A percentile compares a stretch with the other conserved stretches of the same genome.
phyloP scores from a whole-genome alignment of 768 basidiomycete genomes.

The Boletus pseudo-olivaceus region DNA sequence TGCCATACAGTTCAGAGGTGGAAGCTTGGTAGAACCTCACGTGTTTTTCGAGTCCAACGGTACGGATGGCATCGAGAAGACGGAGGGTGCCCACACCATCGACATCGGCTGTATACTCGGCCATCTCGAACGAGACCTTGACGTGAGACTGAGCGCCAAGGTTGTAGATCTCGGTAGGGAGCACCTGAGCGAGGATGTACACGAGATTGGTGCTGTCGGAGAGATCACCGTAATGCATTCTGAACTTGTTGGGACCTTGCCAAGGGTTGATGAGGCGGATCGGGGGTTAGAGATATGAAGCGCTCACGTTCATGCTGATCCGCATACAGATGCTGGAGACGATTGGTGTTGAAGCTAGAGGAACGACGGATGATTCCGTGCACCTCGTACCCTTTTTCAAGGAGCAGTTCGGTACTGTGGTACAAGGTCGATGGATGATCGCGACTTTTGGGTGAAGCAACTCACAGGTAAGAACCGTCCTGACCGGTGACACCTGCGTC shows the following conservation, averaged over 20 bases:
- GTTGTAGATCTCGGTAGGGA: constrained; percentile 96
- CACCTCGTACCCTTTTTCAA: constrained; percentile 87
- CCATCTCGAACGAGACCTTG: constrained; percentile 99
- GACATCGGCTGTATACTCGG: constrained; percentile 97
- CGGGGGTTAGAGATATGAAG: background rate
- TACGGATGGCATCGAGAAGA: constrained; percentile 92
- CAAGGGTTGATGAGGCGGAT: constrained; percentile 3
- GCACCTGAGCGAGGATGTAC: constrained; percentile 91
- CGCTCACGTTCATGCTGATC: constrained; percentile 87
- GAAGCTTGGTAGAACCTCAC: constrained; percentile 97
- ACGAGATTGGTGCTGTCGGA: constrained; percentile 97
- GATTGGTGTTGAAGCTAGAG: constrained; percentile 96
- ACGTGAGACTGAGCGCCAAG: constrained; percentile 97
- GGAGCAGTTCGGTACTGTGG: constrained; percentile 72
- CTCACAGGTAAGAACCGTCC: constrained; percentile 93
- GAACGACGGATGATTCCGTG: constrained; percentile 96
- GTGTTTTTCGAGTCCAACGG: constrained; percentile 90
- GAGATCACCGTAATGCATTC: constrained; percentile 88
- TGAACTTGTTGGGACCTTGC: constrained; percentile 70
- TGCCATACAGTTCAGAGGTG: constrained; percentile 95
- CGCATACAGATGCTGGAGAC: constrained; percentile 88
- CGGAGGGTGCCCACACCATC: constrained; percentile 94
- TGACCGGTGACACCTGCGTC: constrained; percentile 87
- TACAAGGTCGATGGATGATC: constrained; percentile 3
- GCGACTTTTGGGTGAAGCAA: constrained; percentile 3